Conservation (phyloP, 495 filamentous ascomycete genomes). For the Penicillium fimorum region DNA sequence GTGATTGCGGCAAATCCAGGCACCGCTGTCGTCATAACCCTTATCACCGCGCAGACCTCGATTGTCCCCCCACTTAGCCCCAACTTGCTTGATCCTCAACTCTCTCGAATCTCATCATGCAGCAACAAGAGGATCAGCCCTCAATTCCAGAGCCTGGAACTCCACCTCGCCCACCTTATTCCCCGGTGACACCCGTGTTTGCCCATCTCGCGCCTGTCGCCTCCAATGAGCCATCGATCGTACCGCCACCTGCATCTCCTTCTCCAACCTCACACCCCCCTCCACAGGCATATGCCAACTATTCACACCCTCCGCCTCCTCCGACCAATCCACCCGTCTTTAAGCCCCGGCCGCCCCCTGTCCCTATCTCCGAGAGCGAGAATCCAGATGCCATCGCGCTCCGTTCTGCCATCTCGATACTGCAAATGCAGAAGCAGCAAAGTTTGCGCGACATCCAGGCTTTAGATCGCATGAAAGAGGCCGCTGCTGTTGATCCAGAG, state of each 20-base stretch:
- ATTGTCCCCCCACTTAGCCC: conserved; percentile 4
- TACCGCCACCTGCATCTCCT: conserved; percentile 37
- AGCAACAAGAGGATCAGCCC: conserved; percentile 12
- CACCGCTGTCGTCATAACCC: conserved; percentile 18
- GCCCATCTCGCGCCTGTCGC: conserved; percentile 40
- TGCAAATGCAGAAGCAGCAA: conserved; percentile 79
- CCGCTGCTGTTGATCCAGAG: conserved; percentile 65
- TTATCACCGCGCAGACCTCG: conserved; percentile 4
- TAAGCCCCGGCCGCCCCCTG: conserved; percentile 51
- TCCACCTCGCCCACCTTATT: conserved; percentile 48
- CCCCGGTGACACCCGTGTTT: conserved; percentile 48
- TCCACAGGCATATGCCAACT: conserved; percentile 4
- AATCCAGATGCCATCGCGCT: conserved; percentile 86
- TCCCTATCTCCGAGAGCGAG: conserved; percentile 69
- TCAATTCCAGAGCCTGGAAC: conserved; percentile 32
- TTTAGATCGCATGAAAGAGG: conserved; percentile 60
- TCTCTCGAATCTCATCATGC: conserved; percentile 8
- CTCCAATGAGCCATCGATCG: conserved; percentile 31
- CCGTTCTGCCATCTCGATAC: conserved; percentile 71
- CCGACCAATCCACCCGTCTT: conserved; percentile 29
- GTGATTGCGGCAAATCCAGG: conserved; percentile 3
- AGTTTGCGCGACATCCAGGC: conserved; percentile 66
- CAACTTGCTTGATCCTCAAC: background rate
- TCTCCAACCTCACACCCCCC: conserved; percentile 29
- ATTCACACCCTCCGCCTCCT: conserved; percentile 14